Evolutionary conservation across 208 protist species (phyloP).

Genomic region (Trypanosoma conorhini): DNA sequence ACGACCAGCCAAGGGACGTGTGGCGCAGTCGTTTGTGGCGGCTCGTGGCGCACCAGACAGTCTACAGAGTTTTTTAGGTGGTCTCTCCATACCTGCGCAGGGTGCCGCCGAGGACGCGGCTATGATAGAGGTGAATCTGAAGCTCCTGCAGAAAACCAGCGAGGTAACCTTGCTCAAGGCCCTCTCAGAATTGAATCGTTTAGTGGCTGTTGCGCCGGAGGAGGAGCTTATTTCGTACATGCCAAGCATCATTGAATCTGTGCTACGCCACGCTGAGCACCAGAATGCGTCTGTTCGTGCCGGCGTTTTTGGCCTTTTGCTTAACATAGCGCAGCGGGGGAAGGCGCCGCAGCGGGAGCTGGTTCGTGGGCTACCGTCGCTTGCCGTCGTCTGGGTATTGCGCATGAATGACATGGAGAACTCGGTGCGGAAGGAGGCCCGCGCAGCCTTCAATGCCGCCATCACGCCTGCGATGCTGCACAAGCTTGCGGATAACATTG

Average conservation of each 20-base stretch:
- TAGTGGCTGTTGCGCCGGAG: constrained; percentile 30
- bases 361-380: constrained; percentile 40
- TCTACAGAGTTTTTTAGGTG: constrained; percentile 72
- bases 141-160: constrained; percentile 75
- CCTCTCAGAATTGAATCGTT: constrained; percentile 51
- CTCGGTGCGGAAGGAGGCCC: constrained; percentile 48
- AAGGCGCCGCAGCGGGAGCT: constrained; percentile 51
- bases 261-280: constrained; percentile 68
- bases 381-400: constrained; percentile 70
- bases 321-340: constrained; percentile 45
- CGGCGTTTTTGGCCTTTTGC: constrained; percentile 53
- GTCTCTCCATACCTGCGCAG: constrained; percentile 31
- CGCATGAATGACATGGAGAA: constrained; percentile 84
- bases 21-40: constrained; percentile 50
- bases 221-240: constrained; percentile 51
- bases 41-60: constrained; percentile 51
- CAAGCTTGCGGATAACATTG: constrained; percentile 60
- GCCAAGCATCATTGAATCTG: constrained; percentile 49
- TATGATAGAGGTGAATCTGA: constrained; percentile 62
- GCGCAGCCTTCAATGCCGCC: constrained; percentile 59
- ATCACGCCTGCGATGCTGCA: constrained; percentile 65
- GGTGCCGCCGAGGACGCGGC: constrained; percentile 22
- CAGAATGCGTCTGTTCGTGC: constrained; percentile 62
- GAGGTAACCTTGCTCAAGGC: constrained; percentile 89
- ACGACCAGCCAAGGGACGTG: constrained; percentile 65